Evolutionary conservation across 805 yeast species (phyloP).

Genomic region (Metschnikowia dekortorum): DNA sequence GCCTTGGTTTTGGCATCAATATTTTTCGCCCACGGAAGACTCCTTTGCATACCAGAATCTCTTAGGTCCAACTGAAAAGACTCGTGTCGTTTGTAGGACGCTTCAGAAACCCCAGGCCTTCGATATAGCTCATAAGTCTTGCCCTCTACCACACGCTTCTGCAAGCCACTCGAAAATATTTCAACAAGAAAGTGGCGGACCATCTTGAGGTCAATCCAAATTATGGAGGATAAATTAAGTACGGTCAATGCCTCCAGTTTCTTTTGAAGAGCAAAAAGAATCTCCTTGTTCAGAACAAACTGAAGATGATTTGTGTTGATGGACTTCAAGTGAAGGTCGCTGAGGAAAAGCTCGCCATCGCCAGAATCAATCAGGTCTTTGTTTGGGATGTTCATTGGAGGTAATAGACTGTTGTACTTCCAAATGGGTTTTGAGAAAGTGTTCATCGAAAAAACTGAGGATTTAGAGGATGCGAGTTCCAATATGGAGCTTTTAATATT

Average conservation of each 20-base stretch:
- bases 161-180: slow-evolving; percentile 4
- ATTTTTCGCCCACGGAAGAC: slow-evolving; percentile 42
- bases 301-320: slow-evolving; percentile 29
- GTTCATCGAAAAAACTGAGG: slow-evolving; percentile 20
- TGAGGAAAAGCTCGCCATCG: slow-evolving; percentile 30
- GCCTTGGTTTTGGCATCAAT: slow-evolving; percentile 9
- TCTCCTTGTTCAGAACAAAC: slow-evolving; percentile 29
- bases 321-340: slow-evolving; percentile 40
- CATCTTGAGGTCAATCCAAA: slow-evolving; percentile 43
- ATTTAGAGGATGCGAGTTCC: slow-evolving; percentile 7
- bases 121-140: slow-evolving; percentile 5
- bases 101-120: background rate
- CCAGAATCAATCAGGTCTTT: slow-evolving; percentile 13
- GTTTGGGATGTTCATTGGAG: slow-evolving; percentile 29
- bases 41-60: slow-evolving; percentile 47
- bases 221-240: slow-evolving; percentile 41
- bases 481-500: background rate
- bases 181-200: slow-evolving; percentile 29
- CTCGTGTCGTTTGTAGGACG: background rate
- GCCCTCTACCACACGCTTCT: slow-evolving; percentile 3
- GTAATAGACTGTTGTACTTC: slow-evolving; percentile 36
- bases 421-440: slow-evolving; percentile 27
- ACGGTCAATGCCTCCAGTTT: slow-evolving; percentile 24
- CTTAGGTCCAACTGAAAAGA: slow-evolving; percentile 32
- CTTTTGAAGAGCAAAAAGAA: slow-evolving; percentile 17